Evolutionary conservation across 495 filamentous ascomycete species (phyloP).

Genomic region (Baudoinia panamericana): DNA sequence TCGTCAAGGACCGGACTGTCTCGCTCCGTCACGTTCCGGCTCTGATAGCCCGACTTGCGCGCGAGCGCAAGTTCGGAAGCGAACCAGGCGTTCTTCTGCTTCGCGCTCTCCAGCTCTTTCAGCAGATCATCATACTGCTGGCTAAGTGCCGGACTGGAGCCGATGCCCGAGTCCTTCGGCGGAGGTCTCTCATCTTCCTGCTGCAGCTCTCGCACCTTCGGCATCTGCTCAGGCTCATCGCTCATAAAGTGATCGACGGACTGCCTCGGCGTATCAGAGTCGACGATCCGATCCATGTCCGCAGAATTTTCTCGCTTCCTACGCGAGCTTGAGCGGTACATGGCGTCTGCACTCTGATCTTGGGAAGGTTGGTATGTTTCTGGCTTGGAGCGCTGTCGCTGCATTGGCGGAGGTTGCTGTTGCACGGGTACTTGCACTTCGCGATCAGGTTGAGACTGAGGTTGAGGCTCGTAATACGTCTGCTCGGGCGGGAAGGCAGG

Average conservation of each 20-base stretch:
- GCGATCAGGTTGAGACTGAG: neutral
- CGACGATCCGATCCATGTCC: conserved; percentile 5
- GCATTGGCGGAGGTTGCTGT: neutral
- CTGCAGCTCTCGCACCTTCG: conserved; percentile 7
- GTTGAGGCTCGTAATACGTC: too few species aligned
- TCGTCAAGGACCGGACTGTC: conserved; percentile 65
- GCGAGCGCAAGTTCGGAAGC: conserved; percentile 87
- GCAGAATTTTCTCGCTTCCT: neutral
- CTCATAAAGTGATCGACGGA: neutral
- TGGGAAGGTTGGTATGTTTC: conserved; percentile 17
- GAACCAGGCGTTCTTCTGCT: conserved; percentile 89
- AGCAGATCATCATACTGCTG: conserved; percentile 43
- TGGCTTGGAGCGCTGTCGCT: conserved; percentile 3
- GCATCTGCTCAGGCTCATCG: conserved; percentile 10
- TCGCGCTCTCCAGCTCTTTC: conserved; percentile 70
- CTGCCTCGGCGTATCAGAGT: conserved; percentile 8
- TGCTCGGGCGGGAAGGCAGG: conserved; percentile 5
- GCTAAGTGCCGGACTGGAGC: conserved; percentile 27
- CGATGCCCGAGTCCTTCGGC: conserved; percentile 29
- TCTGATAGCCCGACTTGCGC: conserved; percentile 70
- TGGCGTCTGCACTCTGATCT: conserved; percentile 1
- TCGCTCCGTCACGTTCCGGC: conserved; percentile 49
- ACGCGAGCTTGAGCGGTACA: too few species aligned
- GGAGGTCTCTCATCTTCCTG: conserved; percentile 6
- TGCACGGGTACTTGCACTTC: neutral